phyloP scores from a whole-genome alignment of 2,329 filamentous ascomycete genomes.

The Trichophaea hybrida region DNA sequence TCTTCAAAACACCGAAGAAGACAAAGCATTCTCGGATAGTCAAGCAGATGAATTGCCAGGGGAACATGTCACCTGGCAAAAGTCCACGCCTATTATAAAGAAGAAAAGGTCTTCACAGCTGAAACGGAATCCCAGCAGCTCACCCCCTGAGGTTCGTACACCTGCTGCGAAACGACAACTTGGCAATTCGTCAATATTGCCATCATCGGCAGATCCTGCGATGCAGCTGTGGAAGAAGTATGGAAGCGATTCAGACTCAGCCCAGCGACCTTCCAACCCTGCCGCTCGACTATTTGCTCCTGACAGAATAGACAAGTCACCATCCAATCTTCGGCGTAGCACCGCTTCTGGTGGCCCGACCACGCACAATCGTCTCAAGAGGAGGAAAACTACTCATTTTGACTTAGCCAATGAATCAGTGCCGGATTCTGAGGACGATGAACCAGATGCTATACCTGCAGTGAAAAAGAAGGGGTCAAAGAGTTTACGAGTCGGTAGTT shows the following conservation, averaged over 20 bases:
- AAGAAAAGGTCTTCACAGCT: not conserved
- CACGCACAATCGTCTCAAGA: conserved; percentile 44
- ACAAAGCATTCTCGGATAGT: not conserved
- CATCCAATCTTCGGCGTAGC: conserved; percentile 8
- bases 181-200: not conserved
- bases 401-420: not conserved
- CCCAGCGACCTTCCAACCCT: conserved; percentile 7
- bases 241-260: conserved; percentile 30
- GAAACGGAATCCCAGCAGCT: not conserved
- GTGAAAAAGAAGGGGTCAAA: not conserved
- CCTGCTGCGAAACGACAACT: conserved; percentile 31
- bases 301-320: conserved; percentile 19
- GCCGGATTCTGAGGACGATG: not conserved
- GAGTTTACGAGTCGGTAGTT: not conserved
- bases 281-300: conserved; percentile 13
- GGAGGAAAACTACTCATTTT: conserved; percentile 36
- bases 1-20: not conserved
- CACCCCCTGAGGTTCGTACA: conserved; percentile 39
- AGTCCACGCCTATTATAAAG: not conserved
- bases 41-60: not conserved
- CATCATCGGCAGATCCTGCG: conserved; percentile 46
- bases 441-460: not conserved
- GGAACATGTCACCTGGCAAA: not conserved
- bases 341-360: conserved; percentile 37
- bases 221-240: conserved; percentile 67